These are phyloP conservation scores for Pythium aquatile DNA, from an alignment of 352 stramenopile species.

Conservation along the genomic window DNA sequence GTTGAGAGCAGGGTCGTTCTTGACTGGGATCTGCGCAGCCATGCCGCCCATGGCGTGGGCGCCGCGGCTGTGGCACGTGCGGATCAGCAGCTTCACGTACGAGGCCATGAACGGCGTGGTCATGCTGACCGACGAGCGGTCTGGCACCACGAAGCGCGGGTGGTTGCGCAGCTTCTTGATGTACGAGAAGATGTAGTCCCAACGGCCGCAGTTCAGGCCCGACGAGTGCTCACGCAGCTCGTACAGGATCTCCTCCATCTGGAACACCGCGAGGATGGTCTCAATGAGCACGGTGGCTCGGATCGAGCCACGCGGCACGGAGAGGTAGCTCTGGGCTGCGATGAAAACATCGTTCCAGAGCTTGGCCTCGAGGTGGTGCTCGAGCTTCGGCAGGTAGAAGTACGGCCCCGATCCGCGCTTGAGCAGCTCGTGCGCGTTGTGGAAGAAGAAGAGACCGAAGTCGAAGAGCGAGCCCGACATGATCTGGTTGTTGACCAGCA, in stretches of 20 bases:
- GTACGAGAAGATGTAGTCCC: slow-evolving; percentile 98
- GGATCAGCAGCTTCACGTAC: slow-evolving; percentile 94
- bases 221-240: slow-evolving; percentile 94
- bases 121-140: slow-evolving; percentile 93
- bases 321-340: slow-evolving; percentile 90
- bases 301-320: slow-evolving; percentile 90
- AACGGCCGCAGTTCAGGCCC: slow-evolving; percentile 96
- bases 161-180: slow-evolving; percentile 96
- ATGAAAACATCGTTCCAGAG: slow-evolving; percentile 97
- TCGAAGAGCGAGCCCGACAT: slow-evolving; percentile 94
- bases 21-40: slow-evolving; percentile 96
- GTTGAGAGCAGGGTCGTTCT: slow-evolving; percentile 89
- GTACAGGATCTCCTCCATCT: slow-evolving; percentile 97
- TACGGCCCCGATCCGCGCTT: slow-evolving; percentile 87
- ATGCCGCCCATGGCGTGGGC: slow-evolving; percentile 97
- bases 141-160: slow-evolving; percentile 90
- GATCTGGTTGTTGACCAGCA: slow-evolving; percentile 92
- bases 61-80: slow-evolving; percentile 94
- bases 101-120: slow-evolving; percentile 93
- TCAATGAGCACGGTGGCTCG: slow-evolving; percentile 95
- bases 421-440: slow-evolving; percentile 91
- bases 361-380: slow-evolving; percentile 93
- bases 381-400: slow-evolving; percentile 97
- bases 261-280: slow-evolving; percentile 95
- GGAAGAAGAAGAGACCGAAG: slow-evolving; percentile 96